Evolutionary conservation across 805 yeast genomes (phyloP), one percentile per base, ranked within the genome.

Genomic region (Yamadazyma paraphyllophila): DNA sequence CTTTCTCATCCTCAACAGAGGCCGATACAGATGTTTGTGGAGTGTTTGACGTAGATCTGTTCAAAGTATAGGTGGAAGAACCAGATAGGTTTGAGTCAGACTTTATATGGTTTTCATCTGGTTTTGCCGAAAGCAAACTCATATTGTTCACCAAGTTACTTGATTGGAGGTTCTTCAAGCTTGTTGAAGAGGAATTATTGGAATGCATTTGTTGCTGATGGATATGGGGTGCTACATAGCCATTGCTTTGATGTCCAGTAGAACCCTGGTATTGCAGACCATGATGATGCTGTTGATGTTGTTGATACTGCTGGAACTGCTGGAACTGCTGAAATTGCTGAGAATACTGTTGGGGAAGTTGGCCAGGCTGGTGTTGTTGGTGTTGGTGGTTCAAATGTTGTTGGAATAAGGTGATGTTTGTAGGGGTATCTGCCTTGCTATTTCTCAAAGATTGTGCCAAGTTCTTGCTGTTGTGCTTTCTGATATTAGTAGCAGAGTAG

Each of bases 271-370:
- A 12, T 27, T 14, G 24, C 24, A 20, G 24, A 20, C 24, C 24
- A 20, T 20, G 24, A 9, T 43, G 41, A 10, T n/a, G 34, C 26
- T 42, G 45, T 9, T 40, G 43, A 5, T 34, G 34, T 11, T 13
- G 46, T 7, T 44, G 36, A 27, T 34, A 41, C 14, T 20, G 27
- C 41, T 49, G 53, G 15, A 42, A 43, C 27, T 48, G 52, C 27
- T 51, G 55, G 32, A 46, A 51, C 20, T 51, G 55, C 17, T 48
- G 55, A 27, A 39, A 51, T 31, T 51, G 54, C 25, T 36, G 49
- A 25, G 49, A 46, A 20, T 41, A 46, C 30, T 41, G 49, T 36
- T 41, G 49, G n/a, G 45, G 43, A 10, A 48, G 43, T 20, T 46
- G 47, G 2, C 54, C 54, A 6, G 51, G 47, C 41, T 45, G 52